These are phyloP conservation scores for Malassezia restricta DNA, from an alignment of 1,284 basidiomycete species.

Conservation along the genomic window DNA sequence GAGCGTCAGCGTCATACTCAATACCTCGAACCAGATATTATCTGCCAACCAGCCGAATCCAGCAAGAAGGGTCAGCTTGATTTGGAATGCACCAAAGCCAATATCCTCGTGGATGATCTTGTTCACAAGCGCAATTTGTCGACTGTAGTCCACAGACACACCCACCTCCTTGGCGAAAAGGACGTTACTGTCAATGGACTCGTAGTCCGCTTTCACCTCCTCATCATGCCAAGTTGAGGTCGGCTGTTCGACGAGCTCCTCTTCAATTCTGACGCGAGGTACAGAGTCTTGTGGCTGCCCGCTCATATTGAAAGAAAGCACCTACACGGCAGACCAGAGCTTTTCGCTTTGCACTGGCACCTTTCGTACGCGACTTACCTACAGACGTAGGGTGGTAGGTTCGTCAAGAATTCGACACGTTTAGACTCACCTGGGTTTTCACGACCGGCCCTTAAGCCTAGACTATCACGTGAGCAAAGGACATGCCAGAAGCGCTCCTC, in stretches of 20 bases:
- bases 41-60: constrained; percentile 54
- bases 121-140: constrained; percentile 35
- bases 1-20: constrained; percentile 33
- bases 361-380: no score
- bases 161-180: constrained; percentile 32
- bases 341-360: no score
- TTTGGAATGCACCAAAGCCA: constrained; percentile 57
- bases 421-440: no score
- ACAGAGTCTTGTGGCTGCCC: neutral
- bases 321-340: no score
- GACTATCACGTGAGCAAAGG: no score
- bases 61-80: constrained; percentile 54
- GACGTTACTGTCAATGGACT: constrained; percentile 11
- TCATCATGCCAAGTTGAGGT: neutral
- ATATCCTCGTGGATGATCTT: constrained; percentile 44
- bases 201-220: neutral
- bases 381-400: no score
- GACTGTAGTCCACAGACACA: constrained; percentile 26
- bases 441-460: no score
- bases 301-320: neutral
- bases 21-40: constrained; percentile 34
- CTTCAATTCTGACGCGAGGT: neutral
- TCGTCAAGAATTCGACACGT: no score
- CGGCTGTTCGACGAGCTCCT: neutral
- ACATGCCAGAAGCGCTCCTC: no score